phyloP scores from a whole-genome alignment of 768 basidiomycete species.

The Podaxis sp. region DNA sequence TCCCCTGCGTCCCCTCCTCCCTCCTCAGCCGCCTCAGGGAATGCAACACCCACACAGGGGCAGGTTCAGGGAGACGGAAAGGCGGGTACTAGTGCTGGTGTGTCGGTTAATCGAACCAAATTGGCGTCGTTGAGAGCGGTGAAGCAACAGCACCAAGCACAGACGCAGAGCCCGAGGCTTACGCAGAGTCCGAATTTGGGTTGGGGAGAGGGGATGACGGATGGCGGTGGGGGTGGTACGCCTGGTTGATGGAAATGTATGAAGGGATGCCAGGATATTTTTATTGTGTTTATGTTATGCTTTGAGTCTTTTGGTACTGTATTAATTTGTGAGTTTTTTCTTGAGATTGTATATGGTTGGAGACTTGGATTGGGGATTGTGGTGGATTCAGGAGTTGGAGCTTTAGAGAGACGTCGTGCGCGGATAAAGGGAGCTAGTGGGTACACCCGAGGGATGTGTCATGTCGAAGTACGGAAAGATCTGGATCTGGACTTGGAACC shows the following conservation, averaged over 20 bases:
- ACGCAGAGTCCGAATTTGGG: too few species aligned
- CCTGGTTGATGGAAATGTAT: not conserved
- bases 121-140: not conserved
- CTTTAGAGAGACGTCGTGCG: too few species aligned
- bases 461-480: too few species aligned
- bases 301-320: not conserved
- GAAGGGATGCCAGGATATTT: not conserved
- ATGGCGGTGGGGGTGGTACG: not conserved
- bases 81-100: too few species aligned
- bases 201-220: too few species aligned
- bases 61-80: too few species aligned
- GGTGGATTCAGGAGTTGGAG: not conserved
- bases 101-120: not conserved
- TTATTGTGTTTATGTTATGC: not conserved
- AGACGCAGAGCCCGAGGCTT: not conserved
- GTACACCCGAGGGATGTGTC: too few species aligned
- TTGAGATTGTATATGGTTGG: not conserved
- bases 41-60: not conserved
- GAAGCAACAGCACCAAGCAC: not conserved
- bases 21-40: not conserved
- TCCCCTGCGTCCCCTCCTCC: not conserved
- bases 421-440: too few species aligned
- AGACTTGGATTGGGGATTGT: not conserved
- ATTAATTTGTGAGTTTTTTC: not conserved
- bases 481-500: too few species aligned